phyloP scores from a whole-genome alignment of 2,329 filamentous ascomycete species.

The Neofusicoccum parvum region DNA sequence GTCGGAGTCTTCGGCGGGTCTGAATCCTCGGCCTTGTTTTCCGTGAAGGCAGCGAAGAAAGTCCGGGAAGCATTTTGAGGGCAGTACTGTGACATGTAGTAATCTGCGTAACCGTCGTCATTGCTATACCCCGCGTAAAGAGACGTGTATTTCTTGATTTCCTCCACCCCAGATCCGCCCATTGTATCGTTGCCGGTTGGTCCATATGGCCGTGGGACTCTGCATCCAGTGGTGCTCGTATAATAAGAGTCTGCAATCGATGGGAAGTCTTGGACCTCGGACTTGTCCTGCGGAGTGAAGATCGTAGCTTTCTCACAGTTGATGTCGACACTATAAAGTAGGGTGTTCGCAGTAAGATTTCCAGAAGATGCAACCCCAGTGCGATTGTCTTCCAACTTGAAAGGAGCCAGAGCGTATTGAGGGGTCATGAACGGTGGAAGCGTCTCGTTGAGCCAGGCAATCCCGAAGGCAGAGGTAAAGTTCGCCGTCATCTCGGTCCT shows the following conservation, averaged over 20 bases:
- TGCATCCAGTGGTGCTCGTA: conserved; percentile 28
- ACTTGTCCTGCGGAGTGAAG: neutral
- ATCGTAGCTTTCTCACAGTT: conserved; percentile 31
- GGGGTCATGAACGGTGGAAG: conserved; percentile 48
- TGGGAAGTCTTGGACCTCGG: conserved; percentile 19
- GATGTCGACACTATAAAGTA: conserved; percentile 37
- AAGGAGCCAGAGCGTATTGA: conserved; percentile 49
- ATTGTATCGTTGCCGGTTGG: neutral
- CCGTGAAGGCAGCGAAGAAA: conserved; percentile 27
- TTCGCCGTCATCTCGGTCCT: conserved; percentile 33
- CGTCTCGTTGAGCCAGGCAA: conserved; percentile 50
- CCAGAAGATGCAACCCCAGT: neutral
- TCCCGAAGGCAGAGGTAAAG: conserved; percentile 49
- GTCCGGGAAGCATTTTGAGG: neutral
- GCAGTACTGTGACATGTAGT: conserved; percentile 27
- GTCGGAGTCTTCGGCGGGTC: conserved; percentile 28
- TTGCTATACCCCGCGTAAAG: conserved; percentile 52
- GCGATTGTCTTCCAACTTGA: conserved; percentile 32
- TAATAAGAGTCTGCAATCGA: neutral
- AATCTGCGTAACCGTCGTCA: conserved; percentile 33
- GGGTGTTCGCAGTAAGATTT: conserved; percentile 32
- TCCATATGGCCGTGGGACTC: conserved; percentile 20
- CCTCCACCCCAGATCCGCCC: neutral
- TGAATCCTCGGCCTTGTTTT: conserved; percentile 23
- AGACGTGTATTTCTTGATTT: conserved; percentile 30